Evolutionary conservation across 371 early-diverging fungal species (phyloP).

Genomic region (Syncephalastrum monosporum): DNA sequence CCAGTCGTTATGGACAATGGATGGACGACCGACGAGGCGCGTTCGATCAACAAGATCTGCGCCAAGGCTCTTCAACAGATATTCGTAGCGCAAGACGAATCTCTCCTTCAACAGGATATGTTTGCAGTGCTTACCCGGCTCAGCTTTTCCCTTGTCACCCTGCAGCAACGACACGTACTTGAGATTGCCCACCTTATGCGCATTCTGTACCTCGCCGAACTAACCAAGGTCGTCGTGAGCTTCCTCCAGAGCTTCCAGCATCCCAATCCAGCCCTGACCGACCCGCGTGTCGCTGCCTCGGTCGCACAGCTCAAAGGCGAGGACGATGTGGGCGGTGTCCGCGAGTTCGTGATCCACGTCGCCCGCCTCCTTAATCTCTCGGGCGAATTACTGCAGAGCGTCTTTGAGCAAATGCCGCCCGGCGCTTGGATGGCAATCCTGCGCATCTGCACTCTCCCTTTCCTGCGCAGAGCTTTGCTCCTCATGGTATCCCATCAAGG

Average conservation of each 20-base stretch:
- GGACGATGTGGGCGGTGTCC: neutral
- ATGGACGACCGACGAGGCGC: constrained; percentile 26
- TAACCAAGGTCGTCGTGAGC: constrained; percentile 41
- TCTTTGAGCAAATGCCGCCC: constrained; percentile 12
- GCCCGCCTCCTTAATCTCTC: too few species aligned
- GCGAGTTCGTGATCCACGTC: too few species aligned
- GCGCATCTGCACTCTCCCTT: constrained; percentile 38
- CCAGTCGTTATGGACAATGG: constrained; percentile 29
- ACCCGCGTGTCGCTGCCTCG: constrained; percentile 1
- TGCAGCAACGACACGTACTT: constrained; percentile 25
- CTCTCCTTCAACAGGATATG: constrained; percentile 60
- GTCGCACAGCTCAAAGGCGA: constrained; percentile 1
- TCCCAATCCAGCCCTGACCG: neutral
- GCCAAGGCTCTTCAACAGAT: constrained; percentile 11
- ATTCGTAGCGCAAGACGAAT: constrained; percentile 6
- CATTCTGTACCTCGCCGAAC: constrained; percentile 62
- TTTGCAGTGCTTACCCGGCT: constrained; percentile 61
- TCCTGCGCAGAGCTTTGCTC: constrained; percentile 38
- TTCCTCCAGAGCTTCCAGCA: constrained; percentile 20
- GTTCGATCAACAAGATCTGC: constrained; percentile 16
- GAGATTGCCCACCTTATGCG: constrained; percentile 65
- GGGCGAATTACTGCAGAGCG: neutral
- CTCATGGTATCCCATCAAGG: constrained; percentile 45
- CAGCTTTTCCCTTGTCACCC: constrained; percentile 39
- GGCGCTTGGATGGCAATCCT: constrained; percentile 25